Evolutionary conservation across 768 basidiomycete species (phyloP).

Genomic region (Fibroporia radiculosa): DNA sequence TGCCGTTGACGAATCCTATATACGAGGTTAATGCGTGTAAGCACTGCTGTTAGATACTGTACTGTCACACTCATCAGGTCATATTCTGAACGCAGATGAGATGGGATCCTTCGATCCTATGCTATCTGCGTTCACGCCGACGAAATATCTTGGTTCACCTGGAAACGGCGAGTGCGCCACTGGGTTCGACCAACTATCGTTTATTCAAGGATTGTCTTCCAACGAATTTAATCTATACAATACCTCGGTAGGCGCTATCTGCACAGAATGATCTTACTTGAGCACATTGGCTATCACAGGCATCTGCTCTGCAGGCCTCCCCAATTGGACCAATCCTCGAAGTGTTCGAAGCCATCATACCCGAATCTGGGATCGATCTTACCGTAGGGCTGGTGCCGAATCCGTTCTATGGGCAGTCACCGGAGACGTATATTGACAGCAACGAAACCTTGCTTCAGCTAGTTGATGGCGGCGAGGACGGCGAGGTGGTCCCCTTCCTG

Average conservation of each 20-base stretch:
- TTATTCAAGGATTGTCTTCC: conserved; percentile 70
- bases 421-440: conserved; percentile 44
- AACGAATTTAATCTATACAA: conserved; percentile 53
- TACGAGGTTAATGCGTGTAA: conserved; percentile 26
- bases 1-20: conserved; percentile 18
- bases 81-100: conserved; percentile 49
- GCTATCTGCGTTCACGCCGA: conserved; percentile 60
- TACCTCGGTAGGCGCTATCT: conserved; percentile 11
- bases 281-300: neutral
- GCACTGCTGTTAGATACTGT: conserved; percentile 2
- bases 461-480: conserved; percentile 65
- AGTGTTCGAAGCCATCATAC: conserved; percentile 26
- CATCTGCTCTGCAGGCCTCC: conserved; percentile 24
- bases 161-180: conserved; percentile 57
- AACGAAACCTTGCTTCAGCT: conserved; percentile 48
- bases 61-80: no score
- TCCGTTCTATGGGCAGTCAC: conserved; percentile 47
- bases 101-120: conserved; percentile 69
- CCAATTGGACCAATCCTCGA: conserved; percentile 34
- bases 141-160: conserved; percentile 56
- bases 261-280: no score
- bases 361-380: conserved; percentile 6
- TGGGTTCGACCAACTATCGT: conserved; percentile 68
- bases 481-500: conserved; percentile 63
- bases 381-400: conserved; percentile 14